These are phyloP conservation scores for Mycena metata DNA, from an alignment of 768 basidiomycete species.

Conservation along the genomic window DNA sequence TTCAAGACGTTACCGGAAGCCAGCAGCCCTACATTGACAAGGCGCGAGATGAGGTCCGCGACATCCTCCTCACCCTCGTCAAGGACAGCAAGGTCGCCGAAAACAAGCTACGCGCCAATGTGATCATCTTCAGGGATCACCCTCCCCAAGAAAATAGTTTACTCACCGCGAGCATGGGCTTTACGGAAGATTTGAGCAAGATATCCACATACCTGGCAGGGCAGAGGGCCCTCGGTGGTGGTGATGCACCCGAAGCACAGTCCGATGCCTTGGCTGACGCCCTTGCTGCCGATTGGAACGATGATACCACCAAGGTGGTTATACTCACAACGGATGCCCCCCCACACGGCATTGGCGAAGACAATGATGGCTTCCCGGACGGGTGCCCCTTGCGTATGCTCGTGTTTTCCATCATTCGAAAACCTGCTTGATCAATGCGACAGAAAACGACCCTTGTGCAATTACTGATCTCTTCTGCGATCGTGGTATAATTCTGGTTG, in stretches of 20 bases:
- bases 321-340: slow-evolving; percentile 72
- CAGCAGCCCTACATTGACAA: slow-evolving; percentile 56
- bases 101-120: slow-evolving; percentile 62
- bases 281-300: slow-evolving; percentile 63
- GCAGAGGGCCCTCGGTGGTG: slow-evolving; percentile 58
- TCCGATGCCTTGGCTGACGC: slow-evolving; percentile 67
- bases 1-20: slow-evolving; percentile 65
- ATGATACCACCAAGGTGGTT: slow-evolving; percentile 64
- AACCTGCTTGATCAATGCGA: background rate
- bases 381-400: slow-evolving; percentile 13
- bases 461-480: slow-evolving; percentile 60
- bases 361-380: slow-evolving; percentile 57
- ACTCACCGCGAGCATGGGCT: slow-evolving; percentile 63
- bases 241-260: slow-evolving; percentile 71
- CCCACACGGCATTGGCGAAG: slow-evolving; percentile 70
- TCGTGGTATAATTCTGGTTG: slow-evolving; percentile 66
- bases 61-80: slow-evolving; percentile 65
- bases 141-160: slow-evolving; percentile 68
- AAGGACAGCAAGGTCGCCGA: slow-evolving; percentile 60
- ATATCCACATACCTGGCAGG: slow-evolving; percentile 46
- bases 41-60: slow-evolving; percentile 64
- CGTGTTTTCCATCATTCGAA: slow-evolving; percentile 6
- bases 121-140: slow-evolving; percentile 70
- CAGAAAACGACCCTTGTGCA: slow-evolving; percentile 49
- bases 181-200: slow-evolving; percentile 63